phyloP scores from a whole-genome alignment of 2,329 filamentous ascomycete genomes.

The Ramularia endophylla region DNA sequence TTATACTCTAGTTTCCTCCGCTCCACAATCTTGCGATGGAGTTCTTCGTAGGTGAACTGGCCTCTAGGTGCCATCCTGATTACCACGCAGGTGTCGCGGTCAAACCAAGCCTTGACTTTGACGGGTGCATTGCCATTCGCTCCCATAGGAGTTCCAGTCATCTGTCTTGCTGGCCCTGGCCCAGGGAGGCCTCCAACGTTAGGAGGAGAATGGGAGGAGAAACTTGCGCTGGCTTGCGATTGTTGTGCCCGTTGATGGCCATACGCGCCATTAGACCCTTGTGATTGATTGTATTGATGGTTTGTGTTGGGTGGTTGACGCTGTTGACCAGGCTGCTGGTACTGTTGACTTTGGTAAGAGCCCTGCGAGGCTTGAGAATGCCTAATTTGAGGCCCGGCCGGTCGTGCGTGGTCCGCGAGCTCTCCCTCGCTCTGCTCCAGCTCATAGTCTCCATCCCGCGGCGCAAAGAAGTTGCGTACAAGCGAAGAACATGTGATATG shows the following conservation, averaged over 20 bases:
- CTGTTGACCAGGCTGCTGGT: slow-evolving; percentile 19
- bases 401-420: slow-evolving; percentile 62
- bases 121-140: slow-evolving; percentile 39
- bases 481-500: slow-evolving; percentile 81
- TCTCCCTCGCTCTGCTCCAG: slow-evolving; percentile 64
- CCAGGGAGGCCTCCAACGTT: slow-evolving; percentile 11
- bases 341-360: slow-evolving; percentile 16
- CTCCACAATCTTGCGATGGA: slow-evolving; percentile 80
- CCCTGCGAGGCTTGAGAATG: slow-evolving; percentile 33
- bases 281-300: slow-evolving; percentile 24
- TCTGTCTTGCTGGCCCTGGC: slow-evolving; percentile 4
- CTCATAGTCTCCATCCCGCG: slow-evolving; percentile 86
- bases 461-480: slow-evolving; percentile 86
- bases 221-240: slow-evolving; percentile 10
- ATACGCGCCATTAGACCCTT: slow-evolving; percentile 11
- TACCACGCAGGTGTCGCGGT: slow-evolving; percentile 77
- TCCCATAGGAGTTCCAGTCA: slow-evolving; percentile 14
- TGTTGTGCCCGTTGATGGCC: slow-evolving; percentile 14
- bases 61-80: slow-evolving; percentile 75
- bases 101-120: slow-evolving; percentile 94
- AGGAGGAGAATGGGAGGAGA: slow-evolving; percentile 11
- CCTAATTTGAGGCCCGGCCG: slow-evolving; percentile 54
- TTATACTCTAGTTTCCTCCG: slow-evolving; percentile 64
- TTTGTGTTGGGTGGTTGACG: slow-evolving; percentile 16
- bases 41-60: slow-evolving; percentile 63